phyloP scores from a whole-genome alignment of 805 yeast genomes.

The Starmerella bombi region DNA sequence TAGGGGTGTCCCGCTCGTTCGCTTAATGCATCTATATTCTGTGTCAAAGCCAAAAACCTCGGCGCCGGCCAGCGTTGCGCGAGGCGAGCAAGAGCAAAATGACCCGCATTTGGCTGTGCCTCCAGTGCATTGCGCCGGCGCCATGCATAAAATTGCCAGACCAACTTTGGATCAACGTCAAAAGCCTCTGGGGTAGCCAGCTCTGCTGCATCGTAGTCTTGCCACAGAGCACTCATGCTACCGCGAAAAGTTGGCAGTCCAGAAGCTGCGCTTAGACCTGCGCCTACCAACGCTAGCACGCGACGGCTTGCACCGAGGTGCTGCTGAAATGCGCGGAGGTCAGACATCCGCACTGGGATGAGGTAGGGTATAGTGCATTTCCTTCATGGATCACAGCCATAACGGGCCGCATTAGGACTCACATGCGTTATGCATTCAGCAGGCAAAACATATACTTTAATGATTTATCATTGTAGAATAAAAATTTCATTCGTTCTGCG shows the following conservation, averaged over 20 bases:
- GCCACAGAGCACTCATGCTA: conserved; percentile 56
- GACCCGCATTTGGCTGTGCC: conserved; percentile 66
- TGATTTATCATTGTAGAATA: too few species aligned
- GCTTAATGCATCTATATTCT: conserved; percentile 70
- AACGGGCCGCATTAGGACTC: too few species aligned
- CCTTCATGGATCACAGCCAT: too few species aligned
- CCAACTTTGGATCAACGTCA: conserved; percentile 65
- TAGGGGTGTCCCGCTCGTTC: conserved; percentile 49
- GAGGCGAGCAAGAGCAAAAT: conserved; percentile 51
- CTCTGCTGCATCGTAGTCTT: conserved; percentile 62
- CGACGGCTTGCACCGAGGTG: conserved; percentile 25
- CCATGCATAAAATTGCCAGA: conserved; percentile 78
- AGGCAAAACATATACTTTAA: too few species aligned
- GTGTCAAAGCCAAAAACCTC: conserved; percentile 56
- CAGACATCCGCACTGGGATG: too few species aligned
- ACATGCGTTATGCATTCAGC: too few species aligned
- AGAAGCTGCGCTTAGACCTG: conserved; percentile 67
- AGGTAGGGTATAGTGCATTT: too few species aligned
- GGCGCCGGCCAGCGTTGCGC: conserved; percentile 29
- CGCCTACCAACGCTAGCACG: conserved; percentile 48
- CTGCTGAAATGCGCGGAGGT: conserved; percentile 27
- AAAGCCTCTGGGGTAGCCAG: conserved; percentile 89
- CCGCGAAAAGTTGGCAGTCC: conserved; percentile 69
- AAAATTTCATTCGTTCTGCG: too few species aligned
- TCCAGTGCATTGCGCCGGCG: conserved; percentile 50